These are phyloP conservation scores for Albifimbria verrucaria DNA, from an alignment of 2,329 filamentous ascomycete genomes.

Conservation along the genomic window DNA sequence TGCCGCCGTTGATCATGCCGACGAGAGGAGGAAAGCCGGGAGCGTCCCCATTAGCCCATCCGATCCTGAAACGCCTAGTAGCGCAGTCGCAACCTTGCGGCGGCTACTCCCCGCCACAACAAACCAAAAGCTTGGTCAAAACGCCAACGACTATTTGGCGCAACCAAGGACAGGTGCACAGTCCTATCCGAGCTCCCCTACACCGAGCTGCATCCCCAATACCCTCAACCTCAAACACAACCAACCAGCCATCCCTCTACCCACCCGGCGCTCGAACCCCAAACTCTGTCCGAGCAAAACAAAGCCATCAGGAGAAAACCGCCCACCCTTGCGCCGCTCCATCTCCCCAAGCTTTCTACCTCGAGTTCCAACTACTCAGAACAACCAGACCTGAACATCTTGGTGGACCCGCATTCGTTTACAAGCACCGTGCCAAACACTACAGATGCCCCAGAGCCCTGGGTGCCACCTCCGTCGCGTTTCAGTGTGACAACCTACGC, in stretches of 20 bases:
- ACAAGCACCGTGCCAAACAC: conserved; percentile 10
- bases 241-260: conserved; percentile 7
- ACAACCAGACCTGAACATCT: conserved; percentile 19
- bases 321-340: conserved; percentile 24
- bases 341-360: conserved; percentile 21
- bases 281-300: conserved; percentile 20
- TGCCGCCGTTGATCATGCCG: conserved; percentile 54
- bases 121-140: conserved; percentile 22
- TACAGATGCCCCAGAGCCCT: conserved; percentile 29
- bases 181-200: conserved; percentile 31
- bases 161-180: conserved; percentile 13
- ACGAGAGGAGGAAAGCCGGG: conserved; percentile 45
- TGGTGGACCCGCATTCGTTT: conserved; percentile 10
- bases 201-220: conserved; percentile 19
- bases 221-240: conserved; percentile 5
- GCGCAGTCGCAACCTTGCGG: conserved; percentile 27
- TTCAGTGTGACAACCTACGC: conserved; percentile 64
- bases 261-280: conserved; percentile 16
- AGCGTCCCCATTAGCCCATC: conserved; percentile 28
- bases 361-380: conserved; percentile 34
- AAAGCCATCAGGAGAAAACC: conserved; percentile 46
- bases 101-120: conserved; percentile 32
- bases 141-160: conserved; percentile 7
- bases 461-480: conserved; percentile 53
- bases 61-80: conserved; percentile 30